Evolutionary conservation across 2,329 filamentous ascomycete genomes (phyloP), one percentile per base, ranked within the genome.

Genomic region (Penicillium nordicum): DNA sequence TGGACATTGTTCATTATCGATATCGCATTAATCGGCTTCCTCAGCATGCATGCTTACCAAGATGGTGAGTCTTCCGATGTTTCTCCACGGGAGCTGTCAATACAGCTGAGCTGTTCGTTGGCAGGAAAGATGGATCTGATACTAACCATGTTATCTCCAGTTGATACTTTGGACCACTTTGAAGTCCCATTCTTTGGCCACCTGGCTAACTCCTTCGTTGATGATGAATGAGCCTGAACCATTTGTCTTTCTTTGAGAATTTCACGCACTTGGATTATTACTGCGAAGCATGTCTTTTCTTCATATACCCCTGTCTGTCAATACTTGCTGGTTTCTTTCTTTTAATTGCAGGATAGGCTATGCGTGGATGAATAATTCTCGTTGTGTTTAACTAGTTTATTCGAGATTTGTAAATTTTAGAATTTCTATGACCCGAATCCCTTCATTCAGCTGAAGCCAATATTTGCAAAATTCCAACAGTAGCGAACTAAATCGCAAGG

Each of bases 161-260:
- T 86, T 50, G 84, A 87, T 60, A 85, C 81, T 1, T 76, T 87
- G 49, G 77, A 82, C 54, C 78, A 93, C 71, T 95, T 87, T 60
- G 92, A 97, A 74, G 82, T 97, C 2, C 93, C 93, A 0, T 85
- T 96, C 68, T 88, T 97, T 68, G 94, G 94, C 5, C 81, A 81
- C 41, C 78, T 97, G 65, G 94, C 94, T 42, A 96, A 88, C 74
- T 88, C 88, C 27, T 93, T 97, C 69, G 82, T 97, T 55, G 93
- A 97, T 68, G 90, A 96, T 70, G 94, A 97, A 73, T 88, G 69
- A 75, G 29, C 23, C 30, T 21, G 32, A 41, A 14, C 30, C 8
- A 14, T 25, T 29, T 29, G 43, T 21, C 30, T 37, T 52, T 55
- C 37, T 49, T 51, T 57, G 45, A 10, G 27, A 23, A 55, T 57